phyloP scores from a whole-genome alignment of 352 stramenopile species.

The Phytopythium boreale region DNA sequence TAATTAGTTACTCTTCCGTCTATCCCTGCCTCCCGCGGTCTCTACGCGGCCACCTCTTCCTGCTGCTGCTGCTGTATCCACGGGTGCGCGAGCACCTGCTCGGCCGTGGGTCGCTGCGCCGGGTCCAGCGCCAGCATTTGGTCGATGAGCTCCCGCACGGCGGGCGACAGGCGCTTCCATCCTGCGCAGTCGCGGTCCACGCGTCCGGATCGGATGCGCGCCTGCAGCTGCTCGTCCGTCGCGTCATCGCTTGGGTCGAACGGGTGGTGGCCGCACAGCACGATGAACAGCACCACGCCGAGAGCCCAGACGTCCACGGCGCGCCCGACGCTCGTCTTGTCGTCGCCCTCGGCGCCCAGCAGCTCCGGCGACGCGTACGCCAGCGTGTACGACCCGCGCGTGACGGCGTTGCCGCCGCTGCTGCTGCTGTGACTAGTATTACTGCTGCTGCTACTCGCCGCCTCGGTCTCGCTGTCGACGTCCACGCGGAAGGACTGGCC shows the following conservation, averaged over 20 bases:
- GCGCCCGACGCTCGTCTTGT: constrained; percentile 16
- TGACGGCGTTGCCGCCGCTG: background rate
- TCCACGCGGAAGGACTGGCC: constrained; percentile 59
- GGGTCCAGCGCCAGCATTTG: constrained; percentile 43
- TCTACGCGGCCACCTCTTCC: background rate
- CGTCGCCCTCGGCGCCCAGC: background rate
- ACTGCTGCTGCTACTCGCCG: constrained; percentile 13
- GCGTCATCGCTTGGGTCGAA: constrained; percentile 58
- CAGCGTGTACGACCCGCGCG: constrained; percentile 5
- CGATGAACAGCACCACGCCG: constrained; percentile 53
- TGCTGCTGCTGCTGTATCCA: constrained; percentile 26
- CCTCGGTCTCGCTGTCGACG: constrained; percentile 18
- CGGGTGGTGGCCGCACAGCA: constrained; percentile 48
- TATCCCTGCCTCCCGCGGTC: background rate
- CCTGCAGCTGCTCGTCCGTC: constrained; percentile 33
- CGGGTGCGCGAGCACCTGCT: constrained; percentile 48
- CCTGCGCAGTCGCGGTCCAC: constrained; percentile 25
- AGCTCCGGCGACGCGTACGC: constrained; percentile 8
- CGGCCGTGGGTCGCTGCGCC: constrained; percentile 33
- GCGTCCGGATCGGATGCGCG: constrained; percentile 34
- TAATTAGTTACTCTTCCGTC: background rate
- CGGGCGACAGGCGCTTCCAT: constrained; percentile 41
- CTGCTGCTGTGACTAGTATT: background rate
- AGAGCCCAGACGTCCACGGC: constrained; percentile 60
- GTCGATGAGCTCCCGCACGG: constrained; percentile 38